These are phyloP conservation scores for Silybum marianum DNA, from an alignment of 129 eudicot genomes.

Conservation along the genomic window DNA sequence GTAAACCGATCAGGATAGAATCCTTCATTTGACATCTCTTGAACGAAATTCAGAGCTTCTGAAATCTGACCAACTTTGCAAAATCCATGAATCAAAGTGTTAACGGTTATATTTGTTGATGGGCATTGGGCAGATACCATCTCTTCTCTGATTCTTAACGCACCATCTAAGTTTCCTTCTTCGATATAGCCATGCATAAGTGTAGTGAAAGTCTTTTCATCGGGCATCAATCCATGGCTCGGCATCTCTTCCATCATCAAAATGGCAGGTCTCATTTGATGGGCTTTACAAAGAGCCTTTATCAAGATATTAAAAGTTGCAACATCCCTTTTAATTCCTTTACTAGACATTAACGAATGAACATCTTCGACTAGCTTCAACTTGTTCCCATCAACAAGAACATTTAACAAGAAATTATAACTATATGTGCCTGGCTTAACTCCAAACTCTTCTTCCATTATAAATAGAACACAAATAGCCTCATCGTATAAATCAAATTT, in stretches of 20 bases:
- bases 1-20: constrained; percentile 78
- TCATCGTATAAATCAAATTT: constrained; percentile 63
- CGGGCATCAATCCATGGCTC: constrained; percentile 64
- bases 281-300: constrained; percentile 85
- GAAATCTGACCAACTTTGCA: constrained; percentile 71
- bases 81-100: constrained; percentile 77
- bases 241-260: constrained; percentile 91
- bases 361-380: constrained; percentile 75
- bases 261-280: constrained; percentile 89
- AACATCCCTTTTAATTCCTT: constrained; percentile 62
- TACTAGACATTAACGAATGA: constrained; percentile 60
- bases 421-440: constrained; percentile 54
- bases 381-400: constrained; percentile 90
- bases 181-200: constrained; percentile 90
- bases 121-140: constrained; percentile 73
- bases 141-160: constrained; percentile 70
- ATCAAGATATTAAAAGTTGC: constrained; percentile 83
- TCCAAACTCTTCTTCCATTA: constrained; percentile 75
- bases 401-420: constrained; percentile 72
- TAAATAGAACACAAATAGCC: constrained; percentile 73
- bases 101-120: constrained; percentile 53
- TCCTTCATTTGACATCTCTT: constrained; percentile 69
- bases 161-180: constrained; percentile 77
- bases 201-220: constrained; percentile 84
- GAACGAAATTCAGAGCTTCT: constrained; percentile 71